Percentiles rank a stretch among this genome's conserved stretches.
These are phyloP conservation scores for Cercospora zeae-maydis DNA, from an alignment of 2,329 filamentous ascomycete species.

Conservation along the genomic window DNA sequence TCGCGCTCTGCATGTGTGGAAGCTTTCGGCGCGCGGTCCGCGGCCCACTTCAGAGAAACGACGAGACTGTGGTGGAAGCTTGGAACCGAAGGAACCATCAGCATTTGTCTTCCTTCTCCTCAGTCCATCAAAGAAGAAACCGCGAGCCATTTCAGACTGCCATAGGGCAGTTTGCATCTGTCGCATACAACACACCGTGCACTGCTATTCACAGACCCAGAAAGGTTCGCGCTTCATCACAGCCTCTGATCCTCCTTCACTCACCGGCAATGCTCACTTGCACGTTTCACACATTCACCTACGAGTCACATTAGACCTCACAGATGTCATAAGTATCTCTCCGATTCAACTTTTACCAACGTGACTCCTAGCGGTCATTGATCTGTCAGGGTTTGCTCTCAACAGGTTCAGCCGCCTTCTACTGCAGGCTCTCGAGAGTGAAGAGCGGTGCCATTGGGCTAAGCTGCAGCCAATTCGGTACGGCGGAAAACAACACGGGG, in stretches of 20 bases:
- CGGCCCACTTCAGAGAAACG: not conserved
- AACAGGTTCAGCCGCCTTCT: not conserved
- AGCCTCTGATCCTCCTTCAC: not conserved
- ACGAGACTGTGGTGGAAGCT: not conserved
- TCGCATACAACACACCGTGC: not conserved
- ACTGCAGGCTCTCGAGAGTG: not conserved
- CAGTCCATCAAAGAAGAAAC: not conserved
- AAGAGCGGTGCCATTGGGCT: not conserved
- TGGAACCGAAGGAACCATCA: too few relatives aligned
- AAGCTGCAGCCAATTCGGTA: not conserved
- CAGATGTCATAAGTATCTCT: not conserved
- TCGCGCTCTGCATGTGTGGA: not conserved
- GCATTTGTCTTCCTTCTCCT: too few relatives aligned
- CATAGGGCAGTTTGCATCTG: not conserved
- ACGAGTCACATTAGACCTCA: not conserved
- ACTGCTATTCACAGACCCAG: not conserved
- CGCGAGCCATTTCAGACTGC: not conserved
- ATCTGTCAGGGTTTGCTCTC: not conserved
- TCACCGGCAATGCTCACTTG: not conserved
- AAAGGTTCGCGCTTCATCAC: not conserved
- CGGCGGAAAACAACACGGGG: not conserved
- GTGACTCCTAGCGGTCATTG: not conserved
- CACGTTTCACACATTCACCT: not conserved
- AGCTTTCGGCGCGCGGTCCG: conserved; percentile 6
- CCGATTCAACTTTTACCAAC: not conserved